These are phyloP conservation scores for Plasmodium billcollinsi DNA, from an alignment of 169 alveolate genomes.

Conservation along the genomic window DNA sequence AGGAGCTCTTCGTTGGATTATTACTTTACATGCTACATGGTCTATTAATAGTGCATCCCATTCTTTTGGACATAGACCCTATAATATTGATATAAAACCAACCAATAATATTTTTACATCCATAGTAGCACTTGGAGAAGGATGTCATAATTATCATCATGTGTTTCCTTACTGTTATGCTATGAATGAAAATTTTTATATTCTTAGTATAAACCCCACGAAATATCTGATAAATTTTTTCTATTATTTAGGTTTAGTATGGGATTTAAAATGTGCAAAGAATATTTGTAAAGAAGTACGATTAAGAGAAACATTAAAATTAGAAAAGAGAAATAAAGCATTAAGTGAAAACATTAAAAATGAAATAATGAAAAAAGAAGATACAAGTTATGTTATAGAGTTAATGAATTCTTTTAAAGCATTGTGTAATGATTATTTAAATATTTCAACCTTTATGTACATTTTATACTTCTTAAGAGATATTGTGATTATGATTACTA, in stretches of 20 bases:
- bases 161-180: constrained; percentile 90
- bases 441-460: constrained; percentile 57
- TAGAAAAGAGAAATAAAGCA: constrained; percentile 64
- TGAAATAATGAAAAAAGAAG: constrained; percentile 75
- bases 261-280: constrained; percentile 74
- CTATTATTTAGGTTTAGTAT: constrained; percentile 74
- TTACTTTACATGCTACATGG: constrained; percentile 89
- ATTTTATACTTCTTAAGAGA: constrained; percentile 63
- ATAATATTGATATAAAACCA: constrained; percentile 76
- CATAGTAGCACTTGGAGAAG: constrained; percentile 90
- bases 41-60: constrained; percentile 89
- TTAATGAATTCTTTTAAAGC: constrained; percentile 67
- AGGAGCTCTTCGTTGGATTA: constrained; percentile 86
- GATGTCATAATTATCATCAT: constrained; percentile 93
- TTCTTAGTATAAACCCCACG: constrained; percentile 70
- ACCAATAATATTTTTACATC: constrained; percentile 83
- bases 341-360: constrained; percentile 75
- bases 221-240: constrained; percentile 58
- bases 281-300: constrained; percentile 72
- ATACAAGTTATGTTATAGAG: constrained; percentile 61
- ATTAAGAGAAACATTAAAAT: constrained; percentile 53
- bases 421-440: constrained; percentile 66
- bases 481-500: constrained; percentile 46
- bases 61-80: constrained; percentile 87
- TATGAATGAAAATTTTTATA: constrained; percentile 83